A percentile compares a stretch with the other conserved stretches of the same genome.
These are phyloP conservation scores for Cucurbitaria berberidis DNA, from an alignment of 2,329 filamentous ascomycete species.

Conservation along the genomic window DNA sequence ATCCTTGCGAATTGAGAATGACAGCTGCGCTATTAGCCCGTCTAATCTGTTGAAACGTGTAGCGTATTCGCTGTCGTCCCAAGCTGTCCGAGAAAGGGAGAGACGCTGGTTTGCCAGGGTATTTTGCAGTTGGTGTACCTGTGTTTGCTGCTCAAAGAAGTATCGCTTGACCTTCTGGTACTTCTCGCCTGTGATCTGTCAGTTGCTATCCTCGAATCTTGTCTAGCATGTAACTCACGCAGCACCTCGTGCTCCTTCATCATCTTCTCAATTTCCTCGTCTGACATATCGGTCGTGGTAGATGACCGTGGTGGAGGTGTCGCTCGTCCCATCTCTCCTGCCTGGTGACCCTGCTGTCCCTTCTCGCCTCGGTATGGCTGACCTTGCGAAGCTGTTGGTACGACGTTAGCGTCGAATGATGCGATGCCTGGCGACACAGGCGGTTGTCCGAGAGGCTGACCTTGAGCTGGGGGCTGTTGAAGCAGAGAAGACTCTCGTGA, in stretches of 20 bases:
- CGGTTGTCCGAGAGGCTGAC: constrained; percentile 45
- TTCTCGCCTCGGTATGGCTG: constrained; percentile 52
- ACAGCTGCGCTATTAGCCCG: constrained; percentile 90
- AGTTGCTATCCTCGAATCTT: neutral
- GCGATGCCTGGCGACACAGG: constrained; percentile 48
- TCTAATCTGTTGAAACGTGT: constrained; percentile 90
- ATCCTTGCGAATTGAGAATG: constrained; percentile 95
- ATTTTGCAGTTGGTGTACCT: constrained; percentile 94
- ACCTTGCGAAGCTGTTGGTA: constrained; percentile 53
- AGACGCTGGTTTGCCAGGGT: constrained; percentile 96
- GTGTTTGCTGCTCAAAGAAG: constrained; percentile 89
- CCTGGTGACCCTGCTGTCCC: constrained; percentile 29
- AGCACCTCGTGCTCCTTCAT: constrained; percentile 59
- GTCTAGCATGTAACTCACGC: constrained; percentile 45
- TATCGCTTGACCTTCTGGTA: constrained; percentile 98
- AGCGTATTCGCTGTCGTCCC: constrained; percentile 93
- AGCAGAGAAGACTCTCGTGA: constrained; percentile 45
- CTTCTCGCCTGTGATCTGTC: constrained; percentile 71
- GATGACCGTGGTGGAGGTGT: constrained; percentile 55
- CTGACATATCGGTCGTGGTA: constrained; percentile 51
- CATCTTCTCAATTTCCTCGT: constrained; percentile 56
- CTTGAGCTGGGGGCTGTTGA: constrained; percentile 44
- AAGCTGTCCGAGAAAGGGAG: constrained; percentile 89
- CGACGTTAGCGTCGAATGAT: constrained; percentile 54
- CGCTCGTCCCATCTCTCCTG: constrained; percentile 46